Evolutionary conservation across 2,329 filamentous ascomycete genomes (phyloP).

Genomic region (Arthrinium puccinioides): DNA sequence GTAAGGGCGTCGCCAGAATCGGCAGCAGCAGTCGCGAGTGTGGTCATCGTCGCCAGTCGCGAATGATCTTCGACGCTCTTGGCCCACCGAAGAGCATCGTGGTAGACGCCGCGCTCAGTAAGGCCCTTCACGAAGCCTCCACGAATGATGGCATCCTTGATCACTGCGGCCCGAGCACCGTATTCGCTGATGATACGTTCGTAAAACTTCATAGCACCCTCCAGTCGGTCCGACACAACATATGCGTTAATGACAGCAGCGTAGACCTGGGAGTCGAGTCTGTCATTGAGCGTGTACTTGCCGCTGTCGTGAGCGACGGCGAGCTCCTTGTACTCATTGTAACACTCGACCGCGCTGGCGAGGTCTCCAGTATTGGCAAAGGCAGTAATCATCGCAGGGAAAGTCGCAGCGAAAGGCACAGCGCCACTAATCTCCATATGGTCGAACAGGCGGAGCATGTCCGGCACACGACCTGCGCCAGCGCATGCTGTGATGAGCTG

Average conservation of each 20-base stretch:
- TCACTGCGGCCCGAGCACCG: constrained; percentile 47
- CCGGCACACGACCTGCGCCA: constrained; percentile 68
- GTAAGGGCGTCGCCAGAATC: constrained; percentile 66
- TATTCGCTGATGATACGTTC: constrained; percentile 65
- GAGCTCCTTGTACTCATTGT: constrained; percentile 86
- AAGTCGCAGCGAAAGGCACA: constrained; percentile 71
- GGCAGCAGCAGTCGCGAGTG: constrained; percentile 70
- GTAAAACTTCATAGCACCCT: constrained; percentile 80
- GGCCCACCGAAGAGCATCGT: constrained; percentile 69
- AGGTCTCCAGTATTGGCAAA: constrained; percentile 79
- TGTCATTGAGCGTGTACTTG: constrained; percentile 57
- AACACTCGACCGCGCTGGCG: constrained; percentile 84
- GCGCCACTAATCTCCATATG: constrained; percentile 81
- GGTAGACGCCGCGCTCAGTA: constrained; percentile 61
- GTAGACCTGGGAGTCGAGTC: constrained; percentile 79
- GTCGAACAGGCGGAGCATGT: constrained; percentile 86
- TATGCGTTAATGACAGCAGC: constrained; percentile 89
- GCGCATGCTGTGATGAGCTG: constrained; percentile 84
- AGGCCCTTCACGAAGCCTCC: constrained; percentile 75
- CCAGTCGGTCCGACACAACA: constrained; percentile 69
- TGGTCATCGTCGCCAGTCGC: constrained; percentile 58
- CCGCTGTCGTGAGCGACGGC: constrained; percentile 81
- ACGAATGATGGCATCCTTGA: constrained; percentile 66
- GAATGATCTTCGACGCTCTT: constrained; percentile 53
- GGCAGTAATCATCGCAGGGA: constrained; percentile 90